These are phyloP conservation scores for Lentinula aciculospora DNA, from an alignment of 768 basidiomycete genomes.

Conservation along the genomic window DNA sequence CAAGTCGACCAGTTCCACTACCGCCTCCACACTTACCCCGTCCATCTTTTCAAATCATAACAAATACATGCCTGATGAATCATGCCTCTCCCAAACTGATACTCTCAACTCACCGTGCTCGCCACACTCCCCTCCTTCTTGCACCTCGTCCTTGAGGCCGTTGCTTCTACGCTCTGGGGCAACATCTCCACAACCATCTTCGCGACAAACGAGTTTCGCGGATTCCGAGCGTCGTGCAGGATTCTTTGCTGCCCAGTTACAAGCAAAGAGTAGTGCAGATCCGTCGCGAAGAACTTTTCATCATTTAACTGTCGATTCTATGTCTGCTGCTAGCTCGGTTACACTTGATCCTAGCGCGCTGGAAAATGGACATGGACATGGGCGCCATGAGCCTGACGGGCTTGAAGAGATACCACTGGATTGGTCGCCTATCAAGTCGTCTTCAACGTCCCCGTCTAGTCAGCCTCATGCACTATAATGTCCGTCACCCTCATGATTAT, in stretches of 20 bases:
- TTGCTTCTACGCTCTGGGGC: not conserved
- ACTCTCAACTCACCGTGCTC: not conserved
- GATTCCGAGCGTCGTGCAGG: not conserved
- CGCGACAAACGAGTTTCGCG: not conserved
- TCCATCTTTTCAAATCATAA: not conserved
- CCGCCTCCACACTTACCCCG: not conserved
- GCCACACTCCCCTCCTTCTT: not conserved
- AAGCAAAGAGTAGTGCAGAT: not conserved
- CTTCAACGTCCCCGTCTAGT: not conserved
- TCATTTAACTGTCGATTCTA: not conserved
- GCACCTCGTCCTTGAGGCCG: not conserved
- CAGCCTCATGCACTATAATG: not conserved
- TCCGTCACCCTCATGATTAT: not conserved
- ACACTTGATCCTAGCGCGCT: not conserved
- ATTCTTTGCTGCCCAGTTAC: not conserved
- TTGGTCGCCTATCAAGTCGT: not conserved
- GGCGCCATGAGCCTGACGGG: not conserved
- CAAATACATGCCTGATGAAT: not conserved
- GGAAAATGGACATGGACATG: not conserved
- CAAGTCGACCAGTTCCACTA: not conserved
- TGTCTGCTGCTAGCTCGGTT: not conserved
- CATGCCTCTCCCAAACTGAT: not conserved
- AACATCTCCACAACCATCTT: not conserved
- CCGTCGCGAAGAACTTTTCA: not conserved
- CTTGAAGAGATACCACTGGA: conserved; percentile 5